Percentiles rank a stretch among this genome's conserved stretches.
phyloP scores from a whole-genome alignment of 495 filamentous ascomycete genomes.

The Talaromyces adpressus region DNA sequence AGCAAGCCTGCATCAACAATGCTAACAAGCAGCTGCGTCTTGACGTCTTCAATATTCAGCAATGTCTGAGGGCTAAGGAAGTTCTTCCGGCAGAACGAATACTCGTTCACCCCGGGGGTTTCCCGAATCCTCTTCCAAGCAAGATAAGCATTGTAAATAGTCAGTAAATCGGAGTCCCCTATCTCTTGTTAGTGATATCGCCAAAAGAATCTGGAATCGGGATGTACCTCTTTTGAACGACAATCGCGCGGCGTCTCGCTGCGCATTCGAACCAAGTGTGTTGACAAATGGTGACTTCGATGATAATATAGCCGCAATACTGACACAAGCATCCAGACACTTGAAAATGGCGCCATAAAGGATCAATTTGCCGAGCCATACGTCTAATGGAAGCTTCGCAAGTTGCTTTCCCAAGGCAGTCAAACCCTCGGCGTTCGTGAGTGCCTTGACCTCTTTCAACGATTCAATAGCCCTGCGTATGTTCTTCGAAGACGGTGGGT shows the following conservation, averaged over 20 bases:
- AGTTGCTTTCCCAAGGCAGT: conserved; percentile 82
- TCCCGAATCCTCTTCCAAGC: conserved; percentile 76
- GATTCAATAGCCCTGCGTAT: conserved; percentile 88
- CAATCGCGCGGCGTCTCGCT: conserved; percentile 68
- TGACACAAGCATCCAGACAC: conserved; percentile 83
- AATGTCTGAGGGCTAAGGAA: conserved; percentile 79
- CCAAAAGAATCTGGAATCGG: conserved; percentile 10
- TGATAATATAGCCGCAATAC: conserved; percentile 84
- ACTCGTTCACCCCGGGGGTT: conserved; percentile 59
- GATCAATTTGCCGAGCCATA: conserved; percentile 89
- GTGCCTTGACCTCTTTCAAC: conserved; percentile 84
- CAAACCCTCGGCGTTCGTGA: conserved; percentile 72
- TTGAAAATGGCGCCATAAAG: conserved; percentile 77
- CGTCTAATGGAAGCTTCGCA: conserved; percentile 82
- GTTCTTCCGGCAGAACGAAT: conserved; percentile 85
- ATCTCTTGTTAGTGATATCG: background rate
- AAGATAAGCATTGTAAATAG: conserved; percentile 86
- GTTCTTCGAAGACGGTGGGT: conserved; percentile 84
- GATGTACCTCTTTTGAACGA: conserved; percentile 60
- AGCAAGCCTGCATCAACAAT: conserved; percentile 79
- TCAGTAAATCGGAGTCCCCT: conserved; percentile 87
- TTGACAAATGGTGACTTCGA: conserved; percentile 91
- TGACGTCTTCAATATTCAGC: conserved; percentile 86
- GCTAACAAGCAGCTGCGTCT: conserved; percentile 76
- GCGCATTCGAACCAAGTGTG: conserved; percentile 70